A percentile compares a stretch with the other conserved stretches of the same genome.
Evolutionary conservation across 495 filamentous ascomycete species (phyloP).

Genomic region (Aspergillus haitiensis): DNA sequence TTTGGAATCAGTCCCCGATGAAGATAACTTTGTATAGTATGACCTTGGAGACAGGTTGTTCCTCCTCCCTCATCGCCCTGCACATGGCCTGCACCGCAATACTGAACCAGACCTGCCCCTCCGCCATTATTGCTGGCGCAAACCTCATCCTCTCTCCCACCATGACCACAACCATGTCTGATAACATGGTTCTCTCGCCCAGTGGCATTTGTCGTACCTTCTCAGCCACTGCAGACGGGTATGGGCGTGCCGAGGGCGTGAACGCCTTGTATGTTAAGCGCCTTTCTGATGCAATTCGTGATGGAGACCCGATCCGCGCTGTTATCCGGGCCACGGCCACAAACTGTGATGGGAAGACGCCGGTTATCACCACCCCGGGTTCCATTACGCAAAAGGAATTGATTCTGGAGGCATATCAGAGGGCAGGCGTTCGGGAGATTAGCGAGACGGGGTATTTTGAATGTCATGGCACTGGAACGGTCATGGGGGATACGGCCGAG

Average conservation of each 20-base stretch:
- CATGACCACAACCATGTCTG: slow-evolving; percentile 28
- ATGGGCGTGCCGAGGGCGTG: slow-evolving; percentile 60
- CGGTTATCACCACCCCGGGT: slow-evolving; percentile 2
- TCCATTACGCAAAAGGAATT: slow-evolving; percentile 19
- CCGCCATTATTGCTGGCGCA: slow-evolving; percentile 41
- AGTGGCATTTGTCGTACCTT: slow-evolving; percentile 55
- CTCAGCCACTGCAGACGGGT: slow-evolving; percentile 62
- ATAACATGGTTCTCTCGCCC: slow-evolving; percentile 29
- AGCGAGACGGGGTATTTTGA: slow-evolving; percentile 31
- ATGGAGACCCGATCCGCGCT: slow-evolving; percentile 42
- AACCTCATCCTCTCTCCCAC: slow-evolving; percentile 41
- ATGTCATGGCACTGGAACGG: slow-evolving; percentile 44
- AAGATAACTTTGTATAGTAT: slow-evolving; percentile 14
- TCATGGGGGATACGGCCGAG: slow-evolving; percentile 33
- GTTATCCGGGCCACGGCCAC: slow-evolving; percentile 40
- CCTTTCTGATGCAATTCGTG: slow-evolving; percentile 35
- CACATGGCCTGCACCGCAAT: slow-evolving; percentile 40
- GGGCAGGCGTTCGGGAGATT: slow-evolving; percentile 25
- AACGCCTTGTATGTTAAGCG: slow-evolving; percentile 40
- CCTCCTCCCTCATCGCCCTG: slow-evolving; percentile 34
- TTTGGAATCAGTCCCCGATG: too few relatives aligned
- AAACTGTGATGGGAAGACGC: slow-evolving; percentile 39
- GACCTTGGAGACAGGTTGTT: slow-evolving; percentile 42
- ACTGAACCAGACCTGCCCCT: slow-evolving; percentile 33
- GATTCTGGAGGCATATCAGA: slow-evolving; percentile 29